Evolutionary conservation across 192 early-diverging fungal genomes (phyloP), one percentile per base, ranked within the genome.

Genomic region (Mortierella antarctica): DNA sequence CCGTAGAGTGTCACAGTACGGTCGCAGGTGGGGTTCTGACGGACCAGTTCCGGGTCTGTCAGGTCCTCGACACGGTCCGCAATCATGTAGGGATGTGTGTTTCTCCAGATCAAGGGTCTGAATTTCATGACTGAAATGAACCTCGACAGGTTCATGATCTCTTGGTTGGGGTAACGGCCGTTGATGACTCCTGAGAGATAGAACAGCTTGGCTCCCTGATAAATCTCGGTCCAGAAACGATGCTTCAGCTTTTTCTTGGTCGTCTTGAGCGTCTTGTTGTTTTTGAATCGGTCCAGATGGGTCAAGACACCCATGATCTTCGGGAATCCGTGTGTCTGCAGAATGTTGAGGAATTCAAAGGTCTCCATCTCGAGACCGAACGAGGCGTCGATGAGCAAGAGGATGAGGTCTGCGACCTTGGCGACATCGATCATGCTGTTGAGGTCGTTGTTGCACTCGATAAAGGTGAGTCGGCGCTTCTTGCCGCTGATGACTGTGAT

Each of bases 311-410:
- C 98, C 95, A 99, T 98, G 23, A 99, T 93, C 62, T 95, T 95
- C 12, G 96, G 96, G 86, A 99, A 97, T 10, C 98, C 98, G 62
- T 99, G 98, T 15, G 91, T 92, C 82, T 99, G 98, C 41, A 98
- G 83, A 65, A 99, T 90, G 83, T 99, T 99, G 41, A 99, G 87
- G 79, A 97, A 99, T 87, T 99, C 98, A 67, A 99, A 99, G 5
- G 98, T 99, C 88, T 99, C 98, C 98, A 99, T 99, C 83, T 99
- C 98, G 85, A 99, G 96, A 50, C 98, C 98, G 84, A 95, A 98
- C 79, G 94, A 96, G 12, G 97, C 98, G 73, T 99, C 98, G 60
- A 99, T 95, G 71, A 95, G 86, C 65, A 99, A 86, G 31, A 99
- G 88, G 9, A 99, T 95, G 63, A 99, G 80, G 84, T 99, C 98